Conservation (phyloP, 345 rosid genomes). For the Lumnitzera racemosa region DNA sequence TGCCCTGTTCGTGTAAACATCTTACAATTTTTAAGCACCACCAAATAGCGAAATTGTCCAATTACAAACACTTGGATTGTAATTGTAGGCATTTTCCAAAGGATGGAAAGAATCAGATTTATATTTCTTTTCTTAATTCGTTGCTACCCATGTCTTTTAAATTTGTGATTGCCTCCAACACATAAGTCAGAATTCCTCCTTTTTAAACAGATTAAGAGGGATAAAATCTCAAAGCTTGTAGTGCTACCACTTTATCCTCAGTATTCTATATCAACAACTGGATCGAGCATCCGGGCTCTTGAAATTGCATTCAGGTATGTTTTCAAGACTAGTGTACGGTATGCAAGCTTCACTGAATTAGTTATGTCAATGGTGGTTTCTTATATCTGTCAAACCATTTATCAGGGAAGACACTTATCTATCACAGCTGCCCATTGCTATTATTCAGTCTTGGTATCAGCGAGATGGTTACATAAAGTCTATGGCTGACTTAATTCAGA, state of each 20-base stretch:
- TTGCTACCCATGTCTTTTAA: no score
- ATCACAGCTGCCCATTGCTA: constrained; percentile 65
- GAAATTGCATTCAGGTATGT: constrained; percentile 56
- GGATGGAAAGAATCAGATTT: no score
- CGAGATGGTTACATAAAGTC: constrained; percentile 76
- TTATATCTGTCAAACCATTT: constrained; percentile 14
- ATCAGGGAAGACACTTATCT: constrained; percentile 72
- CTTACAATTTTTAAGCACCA: no score
- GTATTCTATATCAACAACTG: constrained; percentile 88
- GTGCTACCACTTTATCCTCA: constrained; percentile 97
- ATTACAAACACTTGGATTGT: no score
- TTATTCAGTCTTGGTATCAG: constrained; percentile 82
- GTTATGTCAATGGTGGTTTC: background rate
- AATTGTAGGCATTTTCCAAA: no score
- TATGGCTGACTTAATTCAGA: constrained; percentile 78
- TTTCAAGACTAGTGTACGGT: background rate
- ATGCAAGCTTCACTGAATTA: background rate
- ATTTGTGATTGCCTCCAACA: no score
- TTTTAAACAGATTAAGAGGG: constrained; percentile 60
- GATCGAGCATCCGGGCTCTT: constrained; percentile 84
- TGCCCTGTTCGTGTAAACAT: no score
- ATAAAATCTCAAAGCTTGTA: constrained; percentile 74
- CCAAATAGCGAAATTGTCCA: no score
- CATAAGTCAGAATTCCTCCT: background rate
- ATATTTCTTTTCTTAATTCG: no score